These are phyloP conservation scores for Naganishia albida DNA, from an alignment of 1,284 basidiomycete species.

Conservation along the genomic window DNA sequence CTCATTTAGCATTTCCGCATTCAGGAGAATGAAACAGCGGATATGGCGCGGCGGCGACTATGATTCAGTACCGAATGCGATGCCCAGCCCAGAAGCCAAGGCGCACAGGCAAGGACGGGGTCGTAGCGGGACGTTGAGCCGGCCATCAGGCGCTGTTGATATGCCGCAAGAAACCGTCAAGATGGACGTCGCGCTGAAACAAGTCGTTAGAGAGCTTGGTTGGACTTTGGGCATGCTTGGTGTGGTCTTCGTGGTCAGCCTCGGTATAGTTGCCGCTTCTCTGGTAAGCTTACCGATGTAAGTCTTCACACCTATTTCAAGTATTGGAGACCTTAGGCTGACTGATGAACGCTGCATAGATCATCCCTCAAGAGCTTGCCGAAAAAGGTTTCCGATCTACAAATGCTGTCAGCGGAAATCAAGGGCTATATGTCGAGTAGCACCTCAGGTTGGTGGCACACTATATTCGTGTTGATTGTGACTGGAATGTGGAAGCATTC, in stretches of 20 bases:
- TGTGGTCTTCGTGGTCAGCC: constrained; percentile 47
- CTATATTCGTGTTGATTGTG: constrained; percentile 74
- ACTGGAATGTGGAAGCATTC: constrained; percentile 90
- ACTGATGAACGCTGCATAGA: constrained; percentile 31
- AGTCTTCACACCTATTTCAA: too few relatives aligned
- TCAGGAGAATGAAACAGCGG: constrained; percentile 37
- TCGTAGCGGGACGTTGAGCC: constrained; percentile 22
- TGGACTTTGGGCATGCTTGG: constrained; percentile 51
- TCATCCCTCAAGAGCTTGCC: constrained; percentile 52
- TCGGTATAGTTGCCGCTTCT: constrained; percentile 46
- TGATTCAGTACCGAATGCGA: constrained; percentile 20
- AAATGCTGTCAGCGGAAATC: constrained; percentile 53
- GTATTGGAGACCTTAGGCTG: neutral
- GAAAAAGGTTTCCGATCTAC: constrained; percentile 52
- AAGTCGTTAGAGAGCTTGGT: constrained; percentile 49
- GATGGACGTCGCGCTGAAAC: constrained; percentile 44
- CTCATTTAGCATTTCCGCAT: constrained; percentile 31
- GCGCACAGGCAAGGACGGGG: constrained; percentile 22
- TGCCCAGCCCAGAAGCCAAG: constrained; percentile 30
- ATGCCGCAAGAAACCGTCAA: constrained; percentile 32
- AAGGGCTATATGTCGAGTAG: constrained; percentile 51
- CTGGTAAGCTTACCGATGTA: constrained; percentile 53
- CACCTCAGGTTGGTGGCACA: constrained; percentile 51
- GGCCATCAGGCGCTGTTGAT: neutral
- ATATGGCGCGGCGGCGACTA: constrained; percentile 24